Evolutionary conservation across 164 flowering plant species (phyloP), one percentile per base, ranked within the genome.

Genomic region (Tetracentron sinense): DNA sequence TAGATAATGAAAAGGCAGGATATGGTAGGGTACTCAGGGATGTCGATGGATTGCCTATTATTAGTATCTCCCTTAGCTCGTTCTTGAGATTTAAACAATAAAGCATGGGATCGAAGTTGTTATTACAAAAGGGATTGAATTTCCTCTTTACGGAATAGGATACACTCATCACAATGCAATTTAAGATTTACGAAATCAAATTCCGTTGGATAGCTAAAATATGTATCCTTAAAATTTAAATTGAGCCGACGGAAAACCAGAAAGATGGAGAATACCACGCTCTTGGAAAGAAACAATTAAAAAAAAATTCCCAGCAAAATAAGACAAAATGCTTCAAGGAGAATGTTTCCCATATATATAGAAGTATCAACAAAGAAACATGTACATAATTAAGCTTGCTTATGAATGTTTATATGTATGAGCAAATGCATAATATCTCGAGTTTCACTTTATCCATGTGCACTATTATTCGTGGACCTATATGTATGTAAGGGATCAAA

Each of bases 401-500:
- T 29, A 51, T 48, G 38, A 27, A 48, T 27, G 46, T 15, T 49
- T 31, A 2, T n/a, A n/a, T n/a, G n/a, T n/a, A n/a, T n/a, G n/a
- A n/a, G n/a, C n/a, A n/a, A n/a, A n/a, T n/a, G n/a, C 22, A 49
- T n/a, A n/a, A n/a, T n/a, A n/a, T n/a, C n/a, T n/a, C n/a, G n/a
- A n/a, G n/a, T n/a, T n/a, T n/a, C n/a, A n/a, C n/a, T n/a, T 38
- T 38, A 38, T 38, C 44, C 44, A 38, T 38, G 44, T 38, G 8
- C 5, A 38, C n/a, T n/a, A n/a, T n/a, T n/a, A n/a, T n/a, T n/a
- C n/a, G n/a, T n/a, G n/a, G n/a, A n/a, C n/a, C n/a, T n/a, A n/a
- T 8, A 38, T 38, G 14, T 38, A 38, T 33, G 30, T 4, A 69
- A 70, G 52, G 21, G 28, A 44, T 10, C 69, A 64, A 74, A 83